phyloP scores from a whole-genome alignment of 2,329 filamentous ascomycete species.

The Claviceps africana region DNA sequence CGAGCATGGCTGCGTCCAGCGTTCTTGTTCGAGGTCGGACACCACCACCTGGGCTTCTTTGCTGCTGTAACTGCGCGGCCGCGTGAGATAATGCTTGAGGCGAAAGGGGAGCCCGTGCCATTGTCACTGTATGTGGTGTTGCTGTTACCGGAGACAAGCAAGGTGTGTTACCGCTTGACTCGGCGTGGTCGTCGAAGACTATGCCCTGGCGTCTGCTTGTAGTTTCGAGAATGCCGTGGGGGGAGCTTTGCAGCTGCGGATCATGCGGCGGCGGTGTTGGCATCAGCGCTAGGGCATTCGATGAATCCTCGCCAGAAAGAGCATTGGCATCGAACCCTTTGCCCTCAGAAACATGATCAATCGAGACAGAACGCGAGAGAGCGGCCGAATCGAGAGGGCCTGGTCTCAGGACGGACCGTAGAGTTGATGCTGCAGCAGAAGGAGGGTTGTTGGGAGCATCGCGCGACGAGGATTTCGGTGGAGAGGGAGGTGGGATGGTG shows the following conservation, averaged over 20 bases:
- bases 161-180: constrained; percentile 15
- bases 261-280: constrained; percentile 11
- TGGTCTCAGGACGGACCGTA: constrained; percentile 21
- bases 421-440: constrained; percentile 14
- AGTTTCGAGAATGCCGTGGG: constrained; percentile 17
- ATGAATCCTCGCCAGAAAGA: constrained; percentile 9
- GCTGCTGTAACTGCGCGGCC: constrained; percentile 12
- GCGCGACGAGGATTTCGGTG: not conserved
- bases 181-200: constrained; percentile 41
- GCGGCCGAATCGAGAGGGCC: constrained; percentile 17
- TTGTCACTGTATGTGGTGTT: constrained; percentile 1
- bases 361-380: constrained; percentile 52
- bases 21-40: constrained; percentile 43
- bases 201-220: constrained; percentile 41
- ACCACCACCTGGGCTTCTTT: constrained; percentile 19
- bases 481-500: constrained; percentile 10
- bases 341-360: constrained; percentile 34
- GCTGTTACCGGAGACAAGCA: constrained; percentile 21
- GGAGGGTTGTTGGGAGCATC: not conserved
- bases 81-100: constrained; percentile 1
- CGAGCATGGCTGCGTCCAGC: constrained; percentile 40
- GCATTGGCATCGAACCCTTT: constrained; percentile 14
- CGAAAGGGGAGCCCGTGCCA: not conserved
- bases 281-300: not conserved
- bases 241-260: constrained; percentile 19